A percentile compares a stretch with the other conserved stretches of the same genome.
Evolutionary conservation across 2,329 filamentous ascomycete genomes (phyloP).

Genomic region (Calonectria pauciramosa): DNA sequence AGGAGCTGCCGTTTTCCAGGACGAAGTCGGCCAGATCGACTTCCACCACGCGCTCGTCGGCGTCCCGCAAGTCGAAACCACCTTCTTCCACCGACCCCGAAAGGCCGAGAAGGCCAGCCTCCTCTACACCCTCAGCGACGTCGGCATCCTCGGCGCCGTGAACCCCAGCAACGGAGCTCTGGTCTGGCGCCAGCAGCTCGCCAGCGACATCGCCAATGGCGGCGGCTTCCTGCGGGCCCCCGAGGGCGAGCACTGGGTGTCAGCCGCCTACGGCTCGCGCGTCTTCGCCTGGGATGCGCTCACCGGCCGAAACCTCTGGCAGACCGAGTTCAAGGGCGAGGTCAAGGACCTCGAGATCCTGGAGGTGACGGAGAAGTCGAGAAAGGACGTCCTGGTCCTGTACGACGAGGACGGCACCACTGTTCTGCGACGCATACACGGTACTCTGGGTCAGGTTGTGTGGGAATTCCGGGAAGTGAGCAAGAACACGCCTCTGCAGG

Average conservation of each 20-base stretch:
- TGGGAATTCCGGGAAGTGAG: slow-evolving; percentile 83
- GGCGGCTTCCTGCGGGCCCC: slow-evolving; percentile 76
- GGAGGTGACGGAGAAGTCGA: slow-evolving; percentile 73
- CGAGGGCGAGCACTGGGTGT: slow-evolving; percentile 83
- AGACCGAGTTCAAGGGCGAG: slow-evolving; percentile 68
- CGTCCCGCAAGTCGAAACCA: slow-evolving; percentile 83
- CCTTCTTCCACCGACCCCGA: slow-evolving; percentile 94
- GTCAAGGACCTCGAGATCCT: slow-evolving; percentile 83
- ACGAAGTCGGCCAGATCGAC: slow-evolving; percentile 93
- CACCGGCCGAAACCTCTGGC: slow-evolving; percentile 85
- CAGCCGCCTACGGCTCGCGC: slow-evolving; percentile 77
- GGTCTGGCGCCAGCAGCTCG: slow-evolving; percentile 86
- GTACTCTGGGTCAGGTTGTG: slow-evolving; percentile 77
- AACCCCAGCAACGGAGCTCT: slow-evolving; percentile 88
- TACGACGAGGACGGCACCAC: slow-evolving; percentile 70
- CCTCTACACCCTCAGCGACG: slow-evolving; percentile 90
- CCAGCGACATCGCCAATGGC: slow-evolving; percentile 61
- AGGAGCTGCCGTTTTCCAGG: slow-evolving; percentile 80
- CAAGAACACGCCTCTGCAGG: slow-evolving; percentile 80
- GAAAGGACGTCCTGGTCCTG: slow-evolving; percentile 81
- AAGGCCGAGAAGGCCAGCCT: slow-evolving; percentile 87
- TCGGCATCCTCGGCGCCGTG: slow-evolving; percentile 86
- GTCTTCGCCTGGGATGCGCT: slow-evolving; percentile 88
- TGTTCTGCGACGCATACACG: slow-evolving; percentile 79
- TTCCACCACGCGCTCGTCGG: slow-evolving; percentile 94